Base-by-base conservation (phyloP, 495 filamentous ascomycete species). In the Rhypophila decipiens region DNA sequence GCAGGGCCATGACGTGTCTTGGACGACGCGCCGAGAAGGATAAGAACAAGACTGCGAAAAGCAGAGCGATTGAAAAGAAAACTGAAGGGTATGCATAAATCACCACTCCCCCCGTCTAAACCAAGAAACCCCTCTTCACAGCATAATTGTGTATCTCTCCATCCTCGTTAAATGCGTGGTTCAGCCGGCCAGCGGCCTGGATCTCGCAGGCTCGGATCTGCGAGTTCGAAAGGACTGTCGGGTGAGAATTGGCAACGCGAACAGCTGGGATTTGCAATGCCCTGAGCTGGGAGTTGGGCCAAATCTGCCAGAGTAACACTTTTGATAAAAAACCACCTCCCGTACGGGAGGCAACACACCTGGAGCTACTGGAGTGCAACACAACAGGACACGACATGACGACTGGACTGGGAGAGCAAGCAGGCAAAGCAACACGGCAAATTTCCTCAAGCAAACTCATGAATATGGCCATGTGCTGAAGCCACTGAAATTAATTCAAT, bases 61-160 rank as follows among this genome's bases (percentile, higher is more conserved):
- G 40, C 42, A 44, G 39, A 44, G 35, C 35, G 35, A 9, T 37
- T 40, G 18, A 7, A 13, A 31, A 54, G 44, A 39, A 42, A 31
- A 35, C 50, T 21, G 17, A 53, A 58, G 60, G 60, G 60, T 64
- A 64, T 64, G 60, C 57, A 59, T 58, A 59, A 53, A 29, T 49
- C 57, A 60, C 35, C 56, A 42, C 20, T 23, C 20, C 45, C 55
- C 55, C 60, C 49, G 31, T 43, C 42, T 47, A 47, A 55, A 46
- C 27, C 27, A 31, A 13, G n/a, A n/a, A n/a, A n/a, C 27, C 23
- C 21, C 29, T 24, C 21, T 24, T 42, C 24, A 50, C 51, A 58
- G 45, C 52, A 56, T 51, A 45, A 48, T 49, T 53, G 49, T 52
- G 27, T 31, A 31, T 31, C 27, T 7, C 45, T 46, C 49, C 43